Conservation (phyloP, 352 stramenopile species). For the Phytophthora aleatoria region DNA sequence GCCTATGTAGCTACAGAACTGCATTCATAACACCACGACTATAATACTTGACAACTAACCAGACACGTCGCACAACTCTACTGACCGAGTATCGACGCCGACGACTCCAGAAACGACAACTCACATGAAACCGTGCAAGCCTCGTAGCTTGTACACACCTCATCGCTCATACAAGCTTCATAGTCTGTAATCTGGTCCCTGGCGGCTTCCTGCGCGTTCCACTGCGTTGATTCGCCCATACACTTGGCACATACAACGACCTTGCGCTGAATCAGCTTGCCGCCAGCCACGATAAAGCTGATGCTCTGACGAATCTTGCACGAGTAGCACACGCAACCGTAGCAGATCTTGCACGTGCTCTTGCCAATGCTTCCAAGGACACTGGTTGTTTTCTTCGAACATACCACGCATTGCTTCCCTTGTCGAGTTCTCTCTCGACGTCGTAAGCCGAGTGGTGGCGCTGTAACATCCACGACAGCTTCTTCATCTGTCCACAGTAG, state of each 20-base stretch:
- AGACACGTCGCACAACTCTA: constrained; percentile 1
- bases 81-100: constrained; percentile 11
- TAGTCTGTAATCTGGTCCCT: constrained; percentile 23
- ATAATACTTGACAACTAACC: constrained; percentile 1
- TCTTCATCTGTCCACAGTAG: constrained; percentile 60
- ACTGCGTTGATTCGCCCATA: constrained; percentile 36
- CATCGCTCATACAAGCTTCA: constrained; percentile 20
- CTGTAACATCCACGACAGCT: constrained; percentile 49
- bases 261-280: constrained; percentile 37
- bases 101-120: constrained; percentile 21
- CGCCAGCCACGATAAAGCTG: constrained; percentile 37
- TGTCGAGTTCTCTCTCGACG: neutral
- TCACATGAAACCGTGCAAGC: constrained; percentile 19
- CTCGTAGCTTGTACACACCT: constrained; percentile 11
- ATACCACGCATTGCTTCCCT: constrained; percentile 22
- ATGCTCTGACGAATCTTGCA: constrained; percentile 46
- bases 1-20: constrained; percentile 1
- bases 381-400: constrained; percentile 27
- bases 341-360: constrained; percentile 37
- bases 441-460: constrained; percentile 12
- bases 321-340: constrained; percentile 36
- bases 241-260: constrained; percentile 45
- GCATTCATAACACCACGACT: constrained; percentile 6
- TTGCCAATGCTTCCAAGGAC: constrained; percentile 29
- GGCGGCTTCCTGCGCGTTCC: constrained; percentile 27